Base-by-base conservation (phyloP, 1,284 basidiomycete species). In the Hypsizygus ulmarius region DNA sequence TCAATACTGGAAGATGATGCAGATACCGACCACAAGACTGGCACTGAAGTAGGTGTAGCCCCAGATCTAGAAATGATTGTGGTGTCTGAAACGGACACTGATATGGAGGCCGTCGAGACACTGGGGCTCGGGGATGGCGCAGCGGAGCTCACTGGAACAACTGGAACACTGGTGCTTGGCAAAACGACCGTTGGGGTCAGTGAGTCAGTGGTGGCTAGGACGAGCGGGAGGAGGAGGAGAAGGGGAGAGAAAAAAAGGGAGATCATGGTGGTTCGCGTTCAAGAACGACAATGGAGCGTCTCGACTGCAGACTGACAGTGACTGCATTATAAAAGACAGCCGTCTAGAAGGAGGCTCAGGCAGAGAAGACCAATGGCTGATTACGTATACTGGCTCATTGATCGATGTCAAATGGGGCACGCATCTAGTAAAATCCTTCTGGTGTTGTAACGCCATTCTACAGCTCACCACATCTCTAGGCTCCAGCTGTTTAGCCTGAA, bases 191-290 rank as follows among this genome's bases (percentile, higher is more conserved):
- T 39, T 21, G 39, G 37, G 11, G 14, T 7, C 9, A 18, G 10
- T 8, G 35, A 44, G 3, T 43, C 33, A 28, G 41, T 38, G 5
- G 45, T 42, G 32, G 50, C 50, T 11, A 19, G 16, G 15, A 51
- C 52, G 28, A 42, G 39, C 14, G 49, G 47, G 29, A 48, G 35
- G 28, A 54, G 43, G 47, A 53, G 45, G 15, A 53, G n/a, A 32
- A 54, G 49, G 10, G 45, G 42, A 25, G 38, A 34, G 8, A 50
- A 32, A 19, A 47, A 29, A 27, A 45, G 34, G 43, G 46, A 37
- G 15, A 56, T 39, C 54, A 56, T 54, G 33, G 32, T 43, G 30
- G 45, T 40, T 32, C 29, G 32, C 32, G 39, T 41, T 34, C 21
- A 32, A 32, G 38, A 34, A 14, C 38, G 32, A 38, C 25, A 27